phyloP scores from a whole-genome alignment of 2,329 filamentous ascomycete genomes.

The Aureobasidium pullulans region DNA sequence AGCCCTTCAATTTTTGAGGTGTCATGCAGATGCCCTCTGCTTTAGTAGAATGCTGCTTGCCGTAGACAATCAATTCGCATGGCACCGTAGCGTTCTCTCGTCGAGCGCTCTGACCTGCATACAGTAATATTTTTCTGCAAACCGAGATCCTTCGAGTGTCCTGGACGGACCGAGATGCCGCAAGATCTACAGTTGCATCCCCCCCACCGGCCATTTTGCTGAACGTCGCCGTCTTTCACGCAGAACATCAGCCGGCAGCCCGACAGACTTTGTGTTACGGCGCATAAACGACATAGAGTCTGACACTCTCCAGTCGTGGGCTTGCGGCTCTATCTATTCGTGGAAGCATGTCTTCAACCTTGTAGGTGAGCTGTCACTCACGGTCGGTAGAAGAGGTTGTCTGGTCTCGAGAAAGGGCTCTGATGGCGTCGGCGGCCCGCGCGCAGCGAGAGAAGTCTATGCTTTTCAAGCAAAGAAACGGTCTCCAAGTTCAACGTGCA shows the following conservation, averaged over 20 bases:
- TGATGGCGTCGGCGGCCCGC: not conserved
- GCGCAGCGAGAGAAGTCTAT: conserved; percentile 4
- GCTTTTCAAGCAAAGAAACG: conserved; percentile 8
- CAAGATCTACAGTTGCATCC: conserved; percentile 7
- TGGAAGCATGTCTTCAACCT: conserved; percentile 7
- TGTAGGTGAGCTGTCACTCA: not conserved
- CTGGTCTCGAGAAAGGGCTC: not conserved
- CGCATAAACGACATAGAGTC: not conserved
- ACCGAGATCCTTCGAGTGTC: not conserved
- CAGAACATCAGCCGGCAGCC: not conserved
- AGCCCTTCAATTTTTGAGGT: not conserved
- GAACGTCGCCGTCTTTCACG: not conserved
- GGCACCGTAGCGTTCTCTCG: not conserved
- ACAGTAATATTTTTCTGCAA: not conserved
- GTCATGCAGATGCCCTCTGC: not conserved
- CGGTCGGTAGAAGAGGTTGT: not conserved
- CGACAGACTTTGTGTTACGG: not conserved
- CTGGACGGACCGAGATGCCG: conserved; percentile 1
- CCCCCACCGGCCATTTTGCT: not conserved
- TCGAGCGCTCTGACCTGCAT: not conserved
- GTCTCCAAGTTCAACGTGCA: not conserved
- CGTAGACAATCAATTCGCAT: not conserved
- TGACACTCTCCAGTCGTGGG: not conserved
- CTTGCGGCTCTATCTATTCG: conserved; percentile 3
- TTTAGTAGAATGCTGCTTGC: conserved; percentile 1